Base-by-base conservation (phyloP, 768 basidiomycete genomes). In the Termitomyces sp. region DNA sequence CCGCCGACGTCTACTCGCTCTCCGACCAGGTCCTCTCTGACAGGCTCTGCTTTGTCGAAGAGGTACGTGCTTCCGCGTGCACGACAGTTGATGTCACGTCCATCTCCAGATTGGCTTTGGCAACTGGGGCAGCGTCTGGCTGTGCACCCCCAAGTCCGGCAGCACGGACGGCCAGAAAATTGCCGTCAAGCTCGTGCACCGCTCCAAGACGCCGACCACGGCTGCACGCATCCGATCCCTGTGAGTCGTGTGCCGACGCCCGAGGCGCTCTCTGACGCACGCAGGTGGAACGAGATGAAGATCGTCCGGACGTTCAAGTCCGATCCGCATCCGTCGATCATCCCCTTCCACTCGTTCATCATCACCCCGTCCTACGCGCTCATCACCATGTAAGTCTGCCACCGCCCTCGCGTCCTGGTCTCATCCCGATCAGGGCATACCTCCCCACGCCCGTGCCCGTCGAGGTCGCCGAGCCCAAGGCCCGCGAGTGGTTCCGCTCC, bases 211-310 rank as follows among this genome's bases (percentile, higher is more conserved):
- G 13, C 80, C 88, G 31, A 92, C 92, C 12, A 93, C 92, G 0
- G 90, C 92, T 5, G 93, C 94, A 16, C 83, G 96, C 53, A 90
- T 99, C 56, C 78, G 87, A 66, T 94, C 94, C 46, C 77, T 98
- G 84, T 97, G 67, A 60, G 87, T 77, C 1, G 26, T 50, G 26
- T 51, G 20, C 26, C 56, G 55, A 45, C 34, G 13, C 29, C 16
- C n/a, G 16, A 18, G 31, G 28, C 15, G 45, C 31, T 58, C 39
- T 4, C 39, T 64, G 45, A 64, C 42, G 28, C 7, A 15, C 59
- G 18, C 24, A 93, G 91, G 75, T 94, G 94, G 94, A 95, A 94
- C 68, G 94, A 98, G 77, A 95, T 95, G 94, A 96, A 96, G 80
- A 89, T 95, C 65, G 86, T 98, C 58, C 81, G 90, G 64, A 77